phyloP scores from a whole-genome alignment of 2,329 filamentous ascomycete genomes.

The Zymoseptoria brevis region DNA sequence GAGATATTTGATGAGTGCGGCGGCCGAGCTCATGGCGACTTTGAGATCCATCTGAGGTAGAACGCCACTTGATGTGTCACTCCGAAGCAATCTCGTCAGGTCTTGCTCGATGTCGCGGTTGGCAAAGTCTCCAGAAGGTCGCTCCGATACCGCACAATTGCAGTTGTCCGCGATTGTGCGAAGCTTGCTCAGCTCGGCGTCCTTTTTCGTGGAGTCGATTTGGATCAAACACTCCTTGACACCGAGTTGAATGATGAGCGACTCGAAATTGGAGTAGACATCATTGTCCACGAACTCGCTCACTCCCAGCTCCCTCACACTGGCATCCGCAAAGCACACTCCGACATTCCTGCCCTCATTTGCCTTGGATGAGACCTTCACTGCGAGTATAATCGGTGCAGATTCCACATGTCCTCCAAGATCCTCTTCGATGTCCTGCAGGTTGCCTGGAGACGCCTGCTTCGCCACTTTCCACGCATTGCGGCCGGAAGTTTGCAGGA shows the following conservation, averaged over 20 bases:
- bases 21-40: constrained; percentile 89
- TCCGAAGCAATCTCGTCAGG: constrained; percentile 74
- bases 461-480: constrained; percentile 91
- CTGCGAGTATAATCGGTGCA: constrained; percentile 87
- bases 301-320: constrained; percentile 87
- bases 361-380: constrained; percentile 86
- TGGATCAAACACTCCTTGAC: constrained; percentile 91
- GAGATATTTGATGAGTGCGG: constrained; percentile 90
- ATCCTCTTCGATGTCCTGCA: constrained; percentile 96
- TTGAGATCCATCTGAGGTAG: constrained; percentile 89
- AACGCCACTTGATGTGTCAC: constrained; percentile 67
- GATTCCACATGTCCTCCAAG: constrained; percentile 78
- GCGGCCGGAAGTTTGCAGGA: constrained; percentile 70
- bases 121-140: constrained; percentile 67
- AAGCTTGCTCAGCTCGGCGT: constrained; percentile 80
- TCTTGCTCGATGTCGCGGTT: constrained; percentile 95
- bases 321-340: constrained; percentile 96
- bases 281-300: constrained; percentile 99
- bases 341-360: constrained; percentile 78
- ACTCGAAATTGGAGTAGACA: constrained; percentile 95
- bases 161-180: constrained; percentile 86
- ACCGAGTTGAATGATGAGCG: constrained; percentile 88
- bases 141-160: constrained; percentile 79
- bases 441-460: constrained; percentile 78
- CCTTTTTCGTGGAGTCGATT: constrained; percentile 68